These are phyloP conservation scores for Somion occarium DNA, from an alignment of 1,284 basidiomycete genomes.

Conservation along the genomic window DNA sequence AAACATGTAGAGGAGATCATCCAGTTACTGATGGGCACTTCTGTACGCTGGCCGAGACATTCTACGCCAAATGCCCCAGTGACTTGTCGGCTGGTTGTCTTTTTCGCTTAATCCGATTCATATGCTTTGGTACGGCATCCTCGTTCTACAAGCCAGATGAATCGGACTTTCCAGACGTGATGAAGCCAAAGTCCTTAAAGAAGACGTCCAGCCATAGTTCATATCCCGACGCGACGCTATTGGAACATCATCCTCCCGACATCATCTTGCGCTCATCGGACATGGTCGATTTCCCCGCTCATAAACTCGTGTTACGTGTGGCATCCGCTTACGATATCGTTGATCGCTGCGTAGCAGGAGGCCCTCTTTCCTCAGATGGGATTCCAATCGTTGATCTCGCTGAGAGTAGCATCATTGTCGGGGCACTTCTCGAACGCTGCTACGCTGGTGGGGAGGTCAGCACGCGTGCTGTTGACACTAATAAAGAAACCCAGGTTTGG, in stretches of 20 bases:
- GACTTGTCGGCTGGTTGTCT: background rate
- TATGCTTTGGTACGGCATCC: background rate
- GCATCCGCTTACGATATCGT: conserved; percentile 16
- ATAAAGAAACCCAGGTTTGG: background rate
- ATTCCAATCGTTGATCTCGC: background rate
- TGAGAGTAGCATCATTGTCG: background rate
- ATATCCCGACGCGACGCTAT: background rate
- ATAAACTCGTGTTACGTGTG: background rate
- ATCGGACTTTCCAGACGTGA: background rate
- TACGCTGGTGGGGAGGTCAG: background rate
- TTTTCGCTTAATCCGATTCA: background rate
- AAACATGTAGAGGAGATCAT: no score
- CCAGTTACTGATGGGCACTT: background rate
- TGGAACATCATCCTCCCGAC: background rate
- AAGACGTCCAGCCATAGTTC: background rate
- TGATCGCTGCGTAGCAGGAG: no score
- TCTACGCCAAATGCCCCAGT: background rate
- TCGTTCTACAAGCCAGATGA: background rate
- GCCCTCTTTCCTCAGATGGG: no score
- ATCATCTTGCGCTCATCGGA: background rate
- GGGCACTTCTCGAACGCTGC: background rate
- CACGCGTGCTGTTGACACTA: background rate
- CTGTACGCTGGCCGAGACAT: background rate
- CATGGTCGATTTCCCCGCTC: conserved; percentile 1
- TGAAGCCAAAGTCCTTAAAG: background rate